These are phyloP conservation scores for Lipomyces sp. DNA, from an alignment of 805 yeast genomes.

Conservation along the genomic window DNA sequence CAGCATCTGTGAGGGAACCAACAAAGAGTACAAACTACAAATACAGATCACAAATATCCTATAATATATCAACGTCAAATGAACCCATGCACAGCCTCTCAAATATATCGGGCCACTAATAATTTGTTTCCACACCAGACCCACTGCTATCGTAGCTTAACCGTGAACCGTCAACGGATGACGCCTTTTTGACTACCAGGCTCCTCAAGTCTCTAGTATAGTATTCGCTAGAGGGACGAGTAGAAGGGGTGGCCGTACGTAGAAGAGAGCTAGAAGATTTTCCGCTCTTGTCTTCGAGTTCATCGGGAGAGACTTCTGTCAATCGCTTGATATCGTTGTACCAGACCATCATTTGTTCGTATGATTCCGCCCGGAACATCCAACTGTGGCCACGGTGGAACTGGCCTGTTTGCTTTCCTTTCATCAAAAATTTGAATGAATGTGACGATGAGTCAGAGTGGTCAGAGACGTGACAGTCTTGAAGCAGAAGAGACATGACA, in stretches of 20 bases:
- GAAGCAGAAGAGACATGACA: constrained; percentile 77
- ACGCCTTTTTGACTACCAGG: neutral
- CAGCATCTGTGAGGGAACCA: neutral
- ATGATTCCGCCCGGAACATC: constrained; percentile 91
- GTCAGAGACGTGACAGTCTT: constrained; percentile 79
- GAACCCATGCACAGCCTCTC: neutral
- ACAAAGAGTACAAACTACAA: neutral
- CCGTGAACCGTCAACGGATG: neutral
- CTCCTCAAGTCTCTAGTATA: constrained; percentile 8
- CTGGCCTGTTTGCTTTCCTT: constrained; percentile 73
- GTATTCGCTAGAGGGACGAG: constrained; percentile 23
- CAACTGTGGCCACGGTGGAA: constrained; percentile 85
- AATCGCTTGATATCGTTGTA: constrained; percentile 66
- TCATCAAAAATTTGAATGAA: constrained; percentile 71
- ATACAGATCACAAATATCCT: constrained; percentile 4
- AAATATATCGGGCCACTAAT: neutral
- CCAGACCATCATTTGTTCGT: constrained; percentile 83
- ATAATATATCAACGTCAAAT: neutral
- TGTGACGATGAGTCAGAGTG: constrained; percentile 45
- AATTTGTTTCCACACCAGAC: constrained; percentile 3
- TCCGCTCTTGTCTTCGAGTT: neutral
- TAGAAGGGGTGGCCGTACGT: constrained; percentile 8
- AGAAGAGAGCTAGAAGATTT: neutral
- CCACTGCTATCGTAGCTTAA: constrained; percentile 9
- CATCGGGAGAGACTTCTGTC: constrained; percentile 16